A percentile compares a stretch with the other conserved stretches of the same genome.
Conservation (phyloP, 75 land plant species). For the Chamaecyparis obtusa region DNA sequence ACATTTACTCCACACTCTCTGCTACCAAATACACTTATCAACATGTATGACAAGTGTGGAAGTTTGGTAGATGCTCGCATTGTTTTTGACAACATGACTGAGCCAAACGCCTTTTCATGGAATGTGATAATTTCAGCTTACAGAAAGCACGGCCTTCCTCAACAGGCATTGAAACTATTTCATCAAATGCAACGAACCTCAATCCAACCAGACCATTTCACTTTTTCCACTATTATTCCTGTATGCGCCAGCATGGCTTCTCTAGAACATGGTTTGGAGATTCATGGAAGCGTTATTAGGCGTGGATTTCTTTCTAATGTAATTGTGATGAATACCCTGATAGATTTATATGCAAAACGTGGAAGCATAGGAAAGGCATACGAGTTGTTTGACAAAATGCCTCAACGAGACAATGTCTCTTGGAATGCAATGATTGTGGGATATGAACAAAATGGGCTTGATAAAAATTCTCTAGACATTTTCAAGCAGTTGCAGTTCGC, state of each 20-base stretch:
- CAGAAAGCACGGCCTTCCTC: background rate
- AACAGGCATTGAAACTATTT: slow-evolving; percentile 13
- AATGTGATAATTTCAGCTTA: slow-evolving; percentile 11
- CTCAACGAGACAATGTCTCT: background rate
- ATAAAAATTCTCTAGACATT: slow-evolving; percentile 5
- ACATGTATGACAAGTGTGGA: slow-evolving; percentile 15
- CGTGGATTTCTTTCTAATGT: slow-evolving; percentile 18
- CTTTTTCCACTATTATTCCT: background rate
- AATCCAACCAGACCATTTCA: background rate
- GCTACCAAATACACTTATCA: background rate
- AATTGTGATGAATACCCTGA: slow-evolving; percentile 16
- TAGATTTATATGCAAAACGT: slow-evolving; percentile 29
- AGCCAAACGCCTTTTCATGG: slow-evolving; percentile 20
- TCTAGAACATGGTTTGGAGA: slow-evolving; percentile 5
- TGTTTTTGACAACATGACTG: slow-evolving; percentile 16
- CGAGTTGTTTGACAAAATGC: slow-evolving; percentile 16
- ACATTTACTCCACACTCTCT: background rate
- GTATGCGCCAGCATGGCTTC: slow-evolving; percentile 6
- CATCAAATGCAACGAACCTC: slow-evolving; percentile 10
- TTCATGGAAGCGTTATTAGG: slow-evolving; percentile 9
- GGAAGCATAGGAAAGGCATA: slow-evolving; percentile 18
- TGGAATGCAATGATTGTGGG: slow-evolving; percentile 18
- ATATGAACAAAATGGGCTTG: slow-evolving; percentile 12
- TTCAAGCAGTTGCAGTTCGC: slow-evolving; percentile 5
- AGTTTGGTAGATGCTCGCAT: slow-evolving; percentile 11